Base-by-base conservation (phyloP, 208 protist species). In the Polymyxa betae region DNA sequence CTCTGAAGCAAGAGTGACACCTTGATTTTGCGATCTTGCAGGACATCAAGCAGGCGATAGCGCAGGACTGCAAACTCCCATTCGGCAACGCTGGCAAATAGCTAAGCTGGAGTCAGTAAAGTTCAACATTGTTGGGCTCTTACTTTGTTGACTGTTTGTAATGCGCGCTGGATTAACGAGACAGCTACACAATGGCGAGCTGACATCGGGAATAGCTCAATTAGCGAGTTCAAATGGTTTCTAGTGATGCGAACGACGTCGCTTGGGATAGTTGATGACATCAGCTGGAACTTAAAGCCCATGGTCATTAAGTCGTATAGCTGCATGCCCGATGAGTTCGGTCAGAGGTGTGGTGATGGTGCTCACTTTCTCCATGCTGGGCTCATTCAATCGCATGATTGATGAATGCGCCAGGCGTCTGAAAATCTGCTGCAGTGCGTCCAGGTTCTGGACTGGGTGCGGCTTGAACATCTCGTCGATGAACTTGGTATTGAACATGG, bases 271-370 rank as follows among this genome's bases (percentile, higher is more conserved):
- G 93, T 92, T 88, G 96, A 91, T 0, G 93, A 93, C 45, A 96
- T 78, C 35, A 97, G 16, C 90, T 97, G 95, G 49, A 97, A 96
- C 93, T 98, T 98, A 45, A 97, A 91, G n/a, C 94, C 95, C 95
- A 97, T 97, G 40, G 93, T 94, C 93, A 98, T 97, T 0, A 98
- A 92, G 66, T 97, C 97, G 93, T 95, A 97, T 12, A 98, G 93
- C 94, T 93, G 82, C 44, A 38, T 0, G 12, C 35, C 38, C 32
- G 10, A 89, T 52, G 35, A 16, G 54, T 32, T 32, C 29, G 38
- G 38, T 60, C 24, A 60, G 49, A 24, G 12, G 5, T 60, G 24
- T 60, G 49, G 24, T 60, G 49, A 29, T 24, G 24, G 5, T 60
- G 89, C 38, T 44, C 40, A 93, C 92, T 91, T 97, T 97, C 10